phyloP scores from a whole-genome alignment of 345 rosid species.

The Erysimum cheiranthoides region DNA sequence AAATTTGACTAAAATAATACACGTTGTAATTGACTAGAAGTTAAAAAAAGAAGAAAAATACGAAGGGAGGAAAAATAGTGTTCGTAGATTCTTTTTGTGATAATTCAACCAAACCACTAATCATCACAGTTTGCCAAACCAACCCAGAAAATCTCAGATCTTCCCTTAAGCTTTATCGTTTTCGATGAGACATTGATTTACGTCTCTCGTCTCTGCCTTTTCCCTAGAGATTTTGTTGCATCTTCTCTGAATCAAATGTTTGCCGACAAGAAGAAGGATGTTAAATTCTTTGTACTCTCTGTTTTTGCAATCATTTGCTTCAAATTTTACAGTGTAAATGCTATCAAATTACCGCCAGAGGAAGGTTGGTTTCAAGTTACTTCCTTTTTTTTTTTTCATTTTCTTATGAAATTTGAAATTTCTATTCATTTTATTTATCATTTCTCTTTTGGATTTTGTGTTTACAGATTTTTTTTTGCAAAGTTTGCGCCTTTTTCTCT shows the following conservation, averaged over 20 bases:
- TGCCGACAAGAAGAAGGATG: slow-evolving; percentile 38
- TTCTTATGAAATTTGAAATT: neutral
- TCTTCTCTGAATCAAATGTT: slow-evolving; percentile 37
- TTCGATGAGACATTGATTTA: slow-evolving; percentile 17
- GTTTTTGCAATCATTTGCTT: slow-evolving; percentile 54
- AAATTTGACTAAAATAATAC: slow-evolving; percentile 33
- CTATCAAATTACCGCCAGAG: slow-evolving; percentile 54
- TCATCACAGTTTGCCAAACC: slow-evolving; percentile 32
- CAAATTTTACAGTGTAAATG: slow-evolving; percentile 45
- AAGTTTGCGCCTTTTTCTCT: slow-evolving; percentile 22
- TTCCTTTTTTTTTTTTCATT: neutral
- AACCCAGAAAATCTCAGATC: slow-evolving; percentile 27
- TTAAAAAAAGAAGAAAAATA: neutral
- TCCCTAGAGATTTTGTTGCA: neutral
- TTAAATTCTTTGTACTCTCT: slow-evolving; percentile 42
- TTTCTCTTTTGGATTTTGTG: slow-evolving; percentile 16
- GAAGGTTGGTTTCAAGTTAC: slow-evolving; percentile 56
- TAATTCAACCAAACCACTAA: slow-evolving; percentile 19
- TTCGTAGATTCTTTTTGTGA: slow-evolving; percentile 13
- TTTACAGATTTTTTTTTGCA: neutral
- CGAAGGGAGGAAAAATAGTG: slow-evolving; percentile 26
- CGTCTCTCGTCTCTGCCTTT: slow-evolving; percentile 8
- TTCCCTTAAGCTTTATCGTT: neutral
- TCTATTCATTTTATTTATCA: neutral
- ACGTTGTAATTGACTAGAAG: slow-evolving; percentile 6